These are phyloP conservation scores for Debaryomyces maramus DNA, from an alignment of 805 yeast genomes.

Conservation along the genomic window DNA sequence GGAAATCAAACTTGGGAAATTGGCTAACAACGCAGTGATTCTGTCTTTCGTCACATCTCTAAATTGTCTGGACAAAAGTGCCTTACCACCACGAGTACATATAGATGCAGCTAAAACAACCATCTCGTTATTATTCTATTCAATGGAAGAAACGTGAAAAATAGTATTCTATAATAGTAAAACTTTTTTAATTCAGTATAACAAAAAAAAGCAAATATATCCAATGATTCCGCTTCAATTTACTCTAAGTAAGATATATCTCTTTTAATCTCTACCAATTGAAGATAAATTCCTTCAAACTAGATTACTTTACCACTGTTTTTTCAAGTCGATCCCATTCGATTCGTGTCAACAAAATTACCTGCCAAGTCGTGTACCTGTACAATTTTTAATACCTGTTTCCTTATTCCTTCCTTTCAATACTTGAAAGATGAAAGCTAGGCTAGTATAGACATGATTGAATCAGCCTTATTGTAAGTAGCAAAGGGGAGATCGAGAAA, in stretches of 20 bases:
- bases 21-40: slow-evolving; percentile 80
- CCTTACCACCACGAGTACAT: slow-evolving; percentile 90
- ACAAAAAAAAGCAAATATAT: neutral
- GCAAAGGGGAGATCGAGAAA: no score
- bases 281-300: neutral
- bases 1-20: slow-evolving; percentile 77
- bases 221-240: neutral
- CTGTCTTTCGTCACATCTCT: slow-evolving; percentile 80
- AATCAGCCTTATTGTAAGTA: no score
- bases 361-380: slow-evolving; percentile 3
- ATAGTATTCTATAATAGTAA: neutral
- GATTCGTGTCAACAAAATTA: slow-evolving; percentile 9
- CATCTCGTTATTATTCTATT: slow-evolving; percentile 35
- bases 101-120: slow-evolving; percentile 91
- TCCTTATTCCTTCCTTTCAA: no score
- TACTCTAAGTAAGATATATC: neutral
- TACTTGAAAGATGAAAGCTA: no score
- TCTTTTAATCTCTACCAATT: neutral
- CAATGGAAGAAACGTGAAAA: neutral
- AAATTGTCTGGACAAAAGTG: slow-evolving; percentile 90
- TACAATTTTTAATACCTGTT: no score
- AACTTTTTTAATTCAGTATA: neutral
- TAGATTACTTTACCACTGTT: neutral
- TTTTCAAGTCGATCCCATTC: slow-evolving; percentile 1
- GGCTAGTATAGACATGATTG: no score